phyloP scores from a whole-genome alignment of 768 basidiomycete species.

The Chalciporus chontae region DNA sequence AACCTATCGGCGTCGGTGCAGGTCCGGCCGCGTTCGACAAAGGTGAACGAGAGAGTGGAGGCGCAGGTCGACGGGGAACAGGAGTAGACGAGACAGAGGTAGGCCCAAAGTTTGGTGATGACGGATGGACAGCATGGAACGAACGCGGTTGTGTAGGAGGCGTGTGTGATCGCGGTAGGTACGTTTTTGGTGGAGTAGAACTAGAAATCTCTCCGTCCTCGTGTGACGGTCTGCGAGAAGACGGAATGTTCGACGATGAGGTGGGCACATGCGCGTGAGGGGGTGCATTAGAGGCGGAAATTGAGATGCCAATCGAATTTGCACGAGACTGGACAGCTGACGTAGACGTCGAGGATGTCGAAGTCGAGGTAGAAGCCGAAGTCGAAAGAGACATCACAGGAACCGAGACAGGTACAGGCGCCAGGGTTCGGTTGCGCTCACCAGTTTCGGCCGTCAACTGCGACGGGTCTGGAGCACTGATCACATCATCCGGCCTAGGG shows the following conservation, averaged over 20 bases:
- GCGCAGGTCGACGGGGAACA: constrained; percentile 28
- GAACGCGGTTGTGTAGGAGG: constrained; percentile 49
- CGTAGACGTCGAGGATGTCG: constrained; percentile 25
- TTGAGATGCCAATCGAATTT: constrained; percentile 20
- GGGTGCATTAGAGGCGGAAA: neutral
- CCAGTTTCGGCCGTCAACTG: constrained; percentile 27
- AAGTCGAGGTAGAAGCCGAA: constrained; percentile 11
- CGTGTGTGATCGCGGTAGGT: constrained; percentile 39
- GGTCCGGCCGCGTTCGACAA: constrained; percentile 21
- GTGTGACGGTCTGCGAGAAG: constrained; percentile 35
- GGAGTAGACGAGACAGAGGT: constrained; percentile 19
- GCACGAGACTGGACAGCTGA: constrained; percentile 23
- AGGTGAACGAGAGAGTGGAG: constrained; percentile 30
- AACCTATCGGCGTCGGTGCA: constrained; percentile 20
- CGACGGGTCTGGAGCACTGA: constrained; percentile 30
- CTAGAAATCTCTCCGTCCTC: constrained; percentile 53
- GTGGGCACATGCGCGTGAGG: neutral
- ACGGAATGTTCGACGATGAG: constrained; percentile 9
- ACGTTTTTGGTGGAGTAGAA: constrained; percentile 33
- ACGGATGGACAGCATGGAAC: constrained; percentile 31
- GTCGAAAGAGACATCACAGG: neutral
- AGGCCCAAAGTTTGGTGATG: constrained; percentile 24
- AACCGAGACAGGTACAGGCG: neutral
- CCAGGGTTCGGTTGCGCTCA: constrained; percentile 9
- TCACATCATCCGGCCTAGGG: constrained; percentile 19